phyloP scores from a whole-genome alignment of 2,329 filamentous ascomycete genomes.

The Blastomyces silverae region DNA sequence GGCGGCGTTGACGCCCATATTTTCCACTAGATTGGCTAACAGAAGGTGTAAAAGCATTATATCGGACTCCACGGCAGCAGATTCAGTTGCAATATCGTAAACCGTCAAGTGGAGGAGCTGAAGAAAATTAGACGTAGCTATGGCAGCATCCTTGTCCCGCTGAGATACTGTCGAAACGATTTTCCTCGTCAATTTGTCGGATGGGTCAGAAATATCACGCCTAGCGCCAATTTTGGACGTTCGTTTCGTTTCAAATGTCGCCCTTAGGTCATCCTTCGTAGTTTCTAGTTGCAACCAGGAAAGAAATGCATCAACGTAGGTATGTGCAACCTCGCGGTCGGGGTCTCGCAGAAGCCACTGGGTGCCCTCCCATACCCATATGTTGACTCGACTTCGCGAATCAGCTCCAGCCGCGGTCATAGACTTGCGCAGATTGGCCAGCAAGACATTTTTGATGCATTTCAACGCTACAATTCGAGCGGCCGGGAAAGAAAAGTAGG shows the following conservation, averaged over 20 bases:
- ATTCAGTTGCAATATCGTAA: conserved; percentile 80
- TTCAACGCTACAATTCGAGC: conserved; percentile 61
- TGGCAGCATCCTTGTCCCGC: conserved; percentile 49
- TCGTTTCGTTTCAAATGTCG: conserved; percentile 52
- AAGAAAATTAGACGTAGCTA: conserved; percentile 61
- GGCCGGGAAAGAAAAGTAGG: conserved; percentile 58
- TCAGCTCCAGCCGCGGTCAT: conserved; percentile 56
- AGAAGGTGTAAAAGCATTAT: conserved; percentile 71
- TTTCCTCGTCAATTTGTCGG: conserved; percentile 48
- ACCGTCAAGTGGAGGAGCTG: conserved; percentile 75
- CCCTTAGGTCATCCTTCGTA: conserved; percentile 56
- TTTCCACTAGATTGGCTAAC: conserved; percentile 64
- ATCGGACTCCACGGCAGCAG: conserved; percentile 64
- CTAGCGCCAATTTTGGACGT: conserved; percentile 40
- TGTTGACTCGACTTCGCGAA: conserved; percentile 65
- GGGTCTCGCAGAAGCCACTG: conserved; percentile 83
- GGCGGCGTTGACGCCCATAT: conserved; percentile 74
- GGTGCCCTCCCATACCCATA: conserved; percentile 91
- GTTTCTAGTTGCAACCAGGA: conserved; percentile 84
- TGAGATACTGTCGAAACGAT: conserved; percentile 62
- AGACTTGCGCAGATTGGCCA: conserved; percentile 63
- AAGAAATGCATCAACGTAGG: conserved; percentile 75
- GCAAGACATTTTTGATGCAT: conserved; percentile 73
- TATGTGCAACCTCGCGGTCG: conserved; percentile 69
- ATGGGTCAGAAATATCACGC: conserved; percentile 37